Evolutionary conservation across 1,139 yeast species (phyloP).

Genomic region (Saccharomyces uvarum): DNA sequence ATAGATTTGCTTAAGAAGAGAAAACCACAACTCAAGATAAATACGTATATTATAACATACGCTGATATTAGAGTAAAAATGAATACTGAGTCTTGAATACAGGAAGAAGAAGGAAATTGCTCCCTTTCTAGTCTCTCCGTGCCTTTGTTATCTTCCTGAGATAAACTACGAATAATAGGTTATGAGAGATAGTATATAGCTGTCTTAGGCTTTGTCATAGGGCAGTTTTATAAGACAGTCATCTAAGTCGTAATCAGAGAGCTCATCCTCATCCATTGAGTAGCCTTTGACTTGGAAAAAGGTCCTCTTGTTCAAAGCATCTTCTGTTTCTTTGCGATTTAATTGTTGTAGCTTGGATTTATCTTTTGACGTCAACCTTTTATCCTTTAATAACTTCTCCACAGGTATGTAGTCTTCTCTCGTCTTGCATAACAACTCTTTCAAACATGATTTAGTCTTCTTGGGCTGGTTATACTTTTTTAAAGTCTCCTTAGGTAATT

Average conservation of each 20-base stretch:
- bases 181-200: slow-evolving; percentile 16
- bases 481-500: slow-evolving; percentile 19
- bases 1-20: not conserved
- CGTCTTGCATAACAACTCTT: slow-evolving; percentile 7
- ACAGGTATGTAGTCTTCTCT: slow-evolving; percentile 15
- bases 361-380: slow-evolving; percentile 16
- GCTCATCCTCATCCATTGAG: slow-evolving; percentile 5
- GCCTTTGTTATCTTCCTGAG: not conserved
- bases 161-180: slow-evolving; percentile 12
- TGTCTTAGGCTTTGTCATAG: slow-evolving; percentile 6
- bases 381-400: slow-evolving; percentile 16
- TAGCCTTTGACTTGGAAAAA: slow-evolving; percentile 19
- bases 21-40: not conserved
- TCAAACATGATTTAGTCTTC: slow-evolving; percentile 6
- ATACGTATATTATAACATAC: not conserved
- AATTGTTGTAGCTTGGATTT: slow-evolving; percentile 13
- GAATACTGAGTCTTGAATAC: too few species aligned
- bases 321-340: slow-evolving; percentile 13
- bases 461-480: slow-evolving; percentile 15
- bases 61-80: slow-evolving; percentile 10
- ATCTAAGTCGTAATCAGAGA: slow-evolving; percentile 5
- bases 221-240: slow-evolving; percentile 14
- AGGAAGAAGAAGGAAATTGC: slow-evolving; percentile 14
- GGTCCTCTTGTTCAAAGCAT: slow-evolving; percentile 19
- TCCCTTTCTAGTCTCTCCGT: not conserved